Conservation (phyloP, 257 asterid genomes). For the Gardenia jasminoides region DNA sequence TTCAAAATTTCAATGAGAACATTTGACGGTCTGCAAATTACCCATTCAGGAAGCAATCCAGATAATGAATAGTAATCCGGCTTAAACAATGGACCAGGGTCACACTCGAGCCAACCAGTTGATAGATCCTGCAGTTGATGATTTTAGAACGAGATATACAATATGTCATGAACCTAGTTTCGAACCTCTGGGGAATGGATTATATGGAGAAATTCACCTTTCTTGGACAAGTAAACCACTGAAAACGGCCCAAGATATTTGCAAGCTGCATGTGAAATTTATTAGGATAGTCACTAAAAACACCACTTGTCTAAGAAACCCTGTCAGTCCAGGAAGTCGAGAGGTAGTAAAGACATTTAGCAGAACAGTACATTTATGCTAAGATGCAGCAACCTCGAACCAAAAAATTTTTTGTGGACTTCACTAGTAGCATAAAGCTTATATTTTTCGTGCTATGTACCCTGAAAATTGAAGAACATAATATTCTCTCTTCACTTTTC, state of each 20-base stretch:
- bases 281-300: not conserved
- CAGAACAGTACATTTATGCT: not conserved
- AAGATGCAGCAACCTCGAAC: not conserved
- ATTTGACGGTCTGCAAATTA: conserved; percentile 14
- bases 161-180: conserved; percentile 6
- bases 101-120: conserved; percentile 93
- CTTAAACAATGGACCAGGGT: conserved; percentile 80
- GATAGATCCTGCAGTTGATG: conserved; percentile 69
- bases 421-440: not conserved
- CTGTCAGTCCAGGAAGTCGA: not conserved
- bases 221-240: conserved; percentile 97
- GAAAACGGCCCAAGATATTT: conserved; percentile 69
- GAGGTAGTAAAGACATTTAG: not conserved
- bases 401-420: not conserved
- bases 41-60: conserved; percentile 79
- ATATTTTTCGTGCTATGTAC: not conserved
- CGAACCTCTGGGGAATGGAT: conserved; percentile 4
- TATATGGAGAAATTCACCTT: conserved; percentile 47
- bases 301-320: not conserved
- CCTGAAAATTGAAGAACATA: not conserved
- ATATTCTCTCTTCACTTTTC: not conserved
- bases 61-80: conserved; percentile 71
- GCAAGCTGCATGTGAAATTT: conserved; percentile 62
- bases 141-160: too few species aligned
- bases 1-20: not conserved